Evolutionary conservation across 495 filamentous ascomycete genomes (phyloP).

Genomic region (Hypoxylon fragiforme): DNA sequence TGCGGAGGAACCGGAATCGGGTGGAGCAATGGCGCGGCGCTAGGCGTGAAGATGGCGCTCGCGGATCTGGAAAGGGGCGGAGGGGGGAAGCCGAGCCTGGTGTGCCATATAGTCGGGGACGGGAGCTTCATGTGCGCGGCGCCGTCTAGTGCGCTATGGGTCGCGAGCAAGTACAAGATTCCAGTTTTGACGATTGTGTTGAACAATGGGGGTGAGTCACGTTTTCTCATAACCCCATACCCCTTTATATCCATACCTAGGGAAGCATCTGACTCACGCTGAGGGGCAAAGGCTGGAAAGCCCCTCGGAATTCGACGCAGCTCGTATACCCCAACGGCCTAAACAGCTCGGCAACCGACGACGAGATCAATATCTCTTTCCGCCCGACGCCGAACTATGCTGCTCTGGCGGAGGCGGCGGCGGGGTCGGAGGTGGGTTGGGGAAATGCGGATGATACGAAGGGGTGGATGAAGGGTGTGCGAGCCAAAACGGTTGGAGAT

Average conservation of each 20-base stretch:
- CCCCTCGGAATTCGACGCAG: constrained; percentile 36
- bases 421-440: constrained; percentile 22
- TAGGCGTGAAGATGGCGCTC: constrained; percentile 40
- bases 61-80: constrained; percentile 8
- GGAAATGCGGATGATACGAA: constrained; percentile 5
- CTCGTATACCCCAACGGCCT: constrained; percentile 40
- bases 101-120: constrained; percentile 41
- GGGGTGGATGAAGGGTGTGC: constrained; percentile 24
- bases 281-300: constrained; percentile 40
- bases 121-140: constrained; percentile 42
- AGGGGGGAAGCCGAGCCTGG: constrained; percentile 15
- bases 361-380: constrained; percentile 35
- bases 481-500: constrained; percentile 21
- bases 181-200: constrained; percentile 44
- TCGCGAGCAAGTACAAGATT: constrained; percentile 39
- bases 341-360: constrained; percentile 21
- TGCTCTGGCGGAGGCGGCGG: constrained; percentile 28
- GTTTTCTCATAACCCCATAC: no score
- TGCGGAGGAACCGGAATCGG: constrained; percentile 45
- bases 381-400: constrained; percentile 29
- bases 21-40: constrained; percentile 43
- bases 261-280: no score
- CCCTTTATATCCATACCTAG: no score
- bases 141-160: constrained; percentile 40
- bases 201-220: constrained; percentile 45